These are phyloP conservation scores for Parasitella parasitica DNA, from an alignment of 371 early-diverging fungal species.

Conservation along the genomic window DNA sequence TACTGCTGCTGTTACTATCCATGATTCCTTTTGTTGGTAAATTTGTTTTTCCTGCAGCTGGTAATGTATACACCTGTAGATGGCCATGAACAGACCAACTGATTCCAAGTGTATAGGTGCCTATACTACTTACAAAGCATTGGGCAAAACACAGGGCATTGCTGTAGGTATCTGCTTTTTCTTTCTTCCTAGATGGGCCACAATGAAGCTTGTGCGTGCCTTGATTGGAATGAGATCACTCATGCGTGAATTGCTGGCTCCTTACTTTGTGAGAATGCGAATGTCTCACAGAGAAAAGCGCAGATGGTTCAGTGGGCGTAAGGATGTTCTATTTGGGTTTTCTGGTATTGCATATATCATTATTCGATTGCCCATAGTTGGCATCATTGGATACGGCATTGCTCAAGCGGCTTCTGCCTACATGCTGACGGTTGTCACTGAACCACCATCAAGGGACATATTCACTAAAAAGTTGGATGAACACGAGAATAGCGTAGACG, in stretches of 20 bases:
- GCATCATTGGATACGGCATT: constrained; percentile 56
- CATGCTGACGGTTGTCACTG: constrained; percentile 55
- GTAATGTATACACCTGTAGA: constrained; percentile 13
- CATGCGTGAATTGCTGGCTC: constrained; percentile 64
- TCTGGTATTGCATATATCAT: constrained; percentile 60
- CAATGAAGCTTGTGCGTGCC: constrained; percentile 48
- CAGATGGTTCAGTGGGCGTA: constrained; percentile 62
- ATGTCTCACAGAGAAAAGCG: constrained; percentile 53
- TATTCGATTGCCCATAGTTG: constrained; percentile 52
- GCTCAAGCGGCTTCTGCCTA: constrained; percentile 61
- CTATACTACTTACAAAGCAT: constrained; percentile 39
- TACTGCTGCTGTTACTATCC: constrained; percentile 50
- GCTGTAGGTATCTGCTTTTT: constrained; percentile 48
- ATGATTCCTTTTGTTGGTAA: constrained; percentile 57
- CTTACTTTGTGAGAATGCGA: constrained; percentile 64
- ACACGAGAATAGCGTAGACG: background rate
- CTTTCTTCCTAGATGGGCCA: constrained; percentile 44
- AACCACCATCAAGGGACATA: constrained; percentile 37
- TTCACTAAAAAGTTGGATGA: background rate
- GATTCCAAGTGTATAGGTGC: constrained; percentile 28
- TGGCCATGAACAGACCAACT: background rate
- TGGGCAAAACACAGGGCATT: constrained; percentile 49
- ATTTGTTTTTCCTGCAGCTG: constrained; percentile 62
- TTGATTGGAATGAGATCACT: constrained; percentile 63
- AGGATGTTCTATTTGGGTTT: constrained; percentile 64